A percentile compares a stretch with the other conserved stretches of the same genome.
Conservation (phyloP, 2,329 filamentous ascomycete species). For the Aurifilum marmelostoma region DNA sequence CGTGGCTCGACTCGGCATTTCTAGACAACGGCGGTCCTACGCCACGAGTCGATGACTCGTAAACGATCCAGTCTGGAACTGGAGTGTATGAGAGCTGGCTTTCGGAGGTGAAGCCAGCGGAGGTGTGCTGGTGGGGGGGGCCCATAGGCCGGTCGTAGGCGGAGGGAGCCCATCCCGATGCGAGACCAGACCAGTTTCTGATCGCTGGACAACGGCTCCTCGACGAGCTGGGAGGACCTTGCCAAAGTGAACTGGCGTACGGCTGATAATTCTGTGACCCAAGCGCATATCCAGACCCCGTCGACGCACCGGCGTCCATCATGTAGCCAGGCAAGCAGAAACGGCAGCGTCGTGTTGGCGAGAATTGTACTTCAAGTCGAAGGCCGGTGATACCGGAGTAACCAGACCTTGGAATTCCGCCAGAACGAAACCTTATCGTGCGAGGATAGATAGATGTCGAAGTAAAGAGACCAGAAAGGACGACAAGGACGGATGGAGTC, state of each 20-base stretch:
- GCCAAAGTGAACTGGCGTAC: not conserved
- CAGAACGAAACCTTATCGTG: not conserved
- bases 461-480: not conserved
- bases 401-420: not conserved
- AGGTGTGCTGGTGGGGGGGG: not conserved
- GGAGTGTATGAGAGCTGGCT: not conserved
- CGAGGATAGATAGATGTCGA: not conserved
- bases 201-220: constrained; percentile 8
- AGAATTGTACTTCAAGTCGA: not conserved
- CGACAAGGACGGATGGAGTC: too few relatives aligned
- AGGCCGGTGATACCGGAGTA: not conserved
- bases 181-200: not conserved
- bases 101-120: not conserved
- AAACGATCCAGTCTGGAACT: not conserved
- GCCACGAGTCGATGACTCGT: not conserved
- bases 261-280: not conserved
- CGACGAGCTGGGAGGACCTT: not conserved
- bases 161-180: not conserved
- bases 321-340: not conserved
- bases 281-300: constrained; percentile 6
- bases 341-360: not conserved
- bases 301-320: constrained; percentile 10
- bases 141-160: not conserved
- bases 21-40: not conserved
- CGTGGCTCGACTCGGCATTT: not conserved